Percentiles rank a stretch among this genome's conserved stretches.
Evolutionary conservation across 352 stramenopile species (phyloP).

Genomic region (Globisporangium apiculatum): DNA sequence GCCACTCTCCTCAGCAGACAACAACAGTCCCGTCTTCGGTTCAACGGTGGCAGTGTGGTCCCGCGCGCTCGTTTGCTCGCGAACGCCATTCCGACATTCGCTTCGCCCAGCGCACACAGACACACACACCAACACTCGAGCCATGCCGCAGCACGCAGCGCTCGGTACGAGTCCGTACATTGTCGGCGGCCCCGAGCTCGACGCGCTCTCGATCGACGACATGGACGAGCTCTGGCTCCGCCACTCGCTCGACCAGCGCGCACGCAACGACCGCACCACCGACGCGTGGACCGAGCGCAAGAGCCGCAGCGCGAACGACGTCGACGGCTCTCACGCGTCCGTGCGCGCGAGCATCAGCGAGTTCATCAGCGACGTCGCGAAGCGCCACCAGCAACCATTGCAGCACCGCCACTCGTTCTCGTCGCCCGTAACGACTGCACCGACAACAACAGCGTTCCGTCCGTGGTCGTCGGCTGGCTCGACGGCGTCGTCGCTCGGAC

Average conservation of each 20-base stretch:
- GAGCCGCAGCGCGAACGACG: constrained; percentile 1
- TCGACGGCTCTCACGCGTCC: too few species aligned
- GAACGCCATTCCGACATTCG: not conserved
- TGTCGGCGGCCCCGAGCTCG: not conserved
- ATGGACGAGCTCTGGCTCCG: constrained; percentile 1
- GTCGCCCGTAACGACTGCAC: constrained; percentile 4
- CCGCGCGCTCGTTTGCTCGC: not conserved
- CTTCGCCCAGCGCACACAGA: not conserved
- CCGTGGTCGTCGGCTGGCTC: constrained; percentile 9
- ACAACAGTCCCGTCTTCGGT: too few species aligned
- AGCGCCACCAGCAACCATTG: not conserved
- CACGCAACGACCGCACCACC: not conserved
- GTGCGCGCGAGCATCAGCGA: too few species aligned
- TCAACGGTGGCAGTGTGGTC: too few species aligned
- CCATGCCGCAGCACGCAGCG: too few species aligned
- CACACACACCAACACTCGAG: too few species aligned
- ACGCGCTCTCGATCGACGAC: not conserved
- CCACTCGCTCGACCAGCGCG: constrained; percentile 2
- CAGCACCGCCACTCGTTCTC: constrained; percentile 2
- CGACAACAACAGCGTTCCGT: constrained; percentile 4
- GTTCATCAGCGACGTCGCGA: not conserved
- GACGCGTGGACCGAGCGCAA: constrained; percentile 3
- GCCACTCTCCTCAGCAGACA: too few species aligned
- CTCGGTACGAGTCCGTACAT: constrained; percentile 3
- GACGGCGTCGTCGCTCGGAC: constrained; percentile 1